These are phyloP conservation scores for Ambrosia hybrid DNA, from an alignment of 140 eudicot species.

Conservation along the genomic window DNA sequence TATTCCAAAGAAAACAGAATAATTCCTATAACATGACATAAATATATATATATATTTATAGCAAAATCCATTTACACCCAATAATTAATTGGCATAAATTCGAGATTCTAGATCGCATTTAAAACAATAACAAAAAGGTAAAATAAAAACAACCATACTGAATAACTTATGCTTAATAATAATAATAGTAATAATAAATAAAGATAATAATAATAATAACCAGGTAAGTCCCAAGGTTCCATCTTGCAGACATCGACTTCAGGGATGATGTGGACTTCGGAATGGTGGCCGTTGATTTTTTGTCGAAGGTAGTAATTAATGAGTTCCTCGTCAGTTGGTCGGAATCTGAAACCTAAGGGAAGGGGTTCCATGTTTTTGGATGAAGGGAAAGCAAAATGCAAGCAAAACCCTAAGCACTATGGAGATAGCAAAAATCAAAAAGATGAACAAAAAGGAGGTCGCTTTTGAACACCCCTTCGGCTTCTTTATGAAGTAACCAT, in stretches of 20 bases:
- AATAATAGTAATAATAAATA: no score
- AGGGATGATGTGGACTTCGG: slow-evolving; percentile 64
- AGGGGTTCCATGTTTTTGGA: slow-evolving; percentile 39
- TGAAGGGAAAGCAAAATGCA: no score
- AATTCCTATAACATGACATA: no score
- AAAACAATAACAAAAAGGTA: slow-evolving; percentile 16
- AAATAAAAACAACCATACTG: neutral
- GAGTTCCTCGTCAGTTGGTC: slow-evolving; percentile 79
- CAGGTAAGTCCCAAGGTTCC: slow-evolving; percentile 94
- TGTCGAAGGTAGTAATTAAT: slow-evolving; percentile 62
- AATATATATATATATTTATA: no score
- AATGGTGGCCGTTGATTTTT: slow-evolving; percentile 69
- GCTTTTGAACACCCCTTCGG: slow-evolving; percentile 22
- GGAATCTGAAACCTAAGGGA: slow-evolving; percentile 73
- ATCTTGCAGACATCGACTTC: slow-evolving; percentile 80
- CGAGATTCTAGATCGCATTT: slow-evolving; percentile 30
- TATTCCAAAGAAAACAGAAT: no score
- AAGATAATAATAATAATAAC: slow-evolving; percentile 20
- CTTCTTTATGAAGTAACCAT: slow-evolving; percentile 30
- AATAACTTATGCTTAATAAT: neutral
- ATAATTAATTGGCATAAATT: slow-evolving; percentile 26
- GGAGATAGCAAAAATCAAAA: slow-evolving; percentile 19
- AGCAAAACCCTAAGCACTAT: neutral
- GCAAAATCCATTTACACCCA: neutral
- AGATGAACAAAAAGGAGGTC: slow-evolving; percentile 29